Percentiles rank a stretch among this genome's conserved stretches.
Evolutionary conservation across 371 early-diverging fungal genomes (phyloP).

Genomic region (Apophysomyces variabilis): DNA sequence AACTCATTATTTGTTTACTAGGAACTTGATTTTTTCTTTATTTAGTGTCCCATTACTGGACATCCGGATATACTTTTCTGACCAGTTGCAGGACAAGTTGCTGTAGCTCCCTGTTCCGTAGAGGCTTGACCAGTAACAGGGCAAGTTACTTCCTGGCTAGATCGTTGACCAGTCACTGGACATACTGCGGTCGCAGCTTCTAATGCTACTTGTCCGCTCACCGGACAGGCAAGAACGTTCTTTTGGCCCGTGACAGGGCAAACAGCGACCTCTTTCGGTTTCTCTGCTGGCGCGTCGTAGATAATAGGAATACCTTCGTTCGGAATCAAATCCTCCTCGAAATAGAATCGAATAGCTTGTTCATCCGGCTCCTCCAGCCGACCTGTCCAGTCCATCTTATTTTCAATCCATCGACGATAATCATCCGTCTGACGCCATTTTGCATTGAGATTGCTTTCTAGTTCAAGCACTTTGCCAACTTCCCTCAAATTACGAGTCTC

Average conservation of each 20-base stretch:
- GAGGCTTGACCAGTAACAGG: constrained; percentile 22
- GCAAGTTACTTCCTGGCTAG: constrained; percentile 3
- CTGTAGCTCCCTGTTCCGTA: no score
- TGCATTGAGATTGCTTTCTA: constrained; percentile 37
- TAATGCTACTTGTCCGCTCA: constrained; percentile 14
- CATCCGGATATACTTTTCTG: no score
- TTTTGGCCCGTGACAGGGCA: constrained; percentile 33
- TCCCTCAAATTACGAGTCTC: constrained; percentile 8
- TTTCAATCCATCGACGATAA: constrained; percentile 32
- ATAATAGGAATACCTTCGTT: constrained; percentile 12
- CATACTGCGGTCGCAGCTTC: constrained; percentile 14
- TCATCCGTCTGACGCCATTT: constrained; percentile 46
- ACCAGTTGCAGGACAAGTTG: constrained; percentile 21
- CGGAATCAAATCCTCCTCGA: constrained; percentile 1
- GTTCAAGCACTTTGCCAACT: constrained; percentile 25
- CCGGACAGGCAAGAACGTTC: constrained; percentile 2
- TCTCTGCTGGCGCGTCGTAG: constrained; percentile 25
- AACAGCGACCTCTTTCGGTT: constrained; percentile 13
- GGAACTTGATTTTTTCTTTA: no score
- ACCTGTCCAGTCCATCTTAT: neutral
- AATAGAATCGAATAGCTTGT: constrained; percentile 23
- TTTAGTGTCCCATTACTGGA: no score
- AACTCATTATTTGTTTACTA: no score
- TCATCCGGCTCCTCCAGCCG: constrained; percentile 13
- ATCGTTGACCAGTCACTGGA: constrained; percentile 33